phyloP scores from a whole-genome alignment of 139 green algal genomes.

The Haematococcus lacustris region DNA sequence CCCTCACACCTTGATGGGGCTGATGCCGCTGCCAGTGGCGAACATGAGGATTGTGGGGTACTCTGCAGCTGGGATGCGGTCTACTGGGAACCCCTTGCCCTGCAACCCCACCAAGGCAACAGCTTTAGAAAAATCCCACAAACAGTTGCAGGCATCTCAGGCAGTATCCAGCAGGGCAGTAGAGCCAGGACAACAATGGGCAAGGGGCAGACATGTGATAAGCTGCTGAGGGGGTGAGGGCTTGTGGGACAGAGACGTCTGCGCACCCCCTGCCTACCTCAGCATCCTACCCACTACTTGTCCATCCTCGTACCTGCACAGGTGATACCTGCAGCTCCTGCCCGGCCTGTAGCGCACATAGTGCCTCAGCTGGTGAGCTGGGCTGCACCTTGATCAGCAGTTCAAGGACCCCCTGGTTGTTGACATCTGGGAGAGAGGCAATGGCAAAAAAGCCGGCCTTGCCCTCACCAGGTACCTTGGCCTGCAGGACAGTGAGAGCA shows the following conservation, averaged over 20 bases:
- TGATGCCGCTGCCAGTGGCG: slow-evolving; percentile 62
- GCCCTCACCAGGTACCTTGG: slow-evolving; percentile 44
- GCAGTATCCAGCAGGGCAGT: no score
- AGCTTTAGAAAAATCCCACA: no score
- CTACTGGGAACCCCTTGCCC: slow-evolving; percentile 82
- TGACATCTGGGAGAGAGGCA: slow-evolving; percentile 60
- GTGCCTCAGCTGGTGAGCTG: slow-evolving; percentile 46
- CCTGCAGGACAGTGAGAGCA: slow-evolving; percentile 12
- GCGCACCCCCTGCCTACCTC: no score
- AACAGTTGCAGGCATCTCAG: no score
- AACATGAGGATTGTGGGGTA: slow-evolving; percentile 50
- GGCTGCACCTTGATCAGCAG: slow-evolving; percentile 60
- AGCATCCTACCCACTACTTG: no score
- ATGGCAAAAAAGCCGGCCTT: slow-evolving; percentile 90
- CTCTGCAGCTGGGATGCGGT: slow-evolving; percentile 55
- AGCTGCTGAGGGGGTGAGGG: no score
- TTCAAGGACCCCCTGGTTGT: slow-evolving; percentile 40
- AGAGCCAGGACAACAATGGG: not conserved
- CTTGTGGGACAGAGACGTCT: no score
- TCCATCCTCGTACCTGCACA: slow-evolving; percentile 21
- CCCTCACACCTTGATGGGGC: slow-evolving; percentile 44
- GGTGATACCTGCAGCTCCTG: slow-evolving; percentile 30
- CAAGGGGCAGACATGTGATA: no score
- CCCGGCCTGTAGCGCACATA: slow-evolving; percentile 34
- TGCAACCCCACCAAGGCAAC: no score